A percentile compares a stretch with the other conserved stretches of the same genome.
phyloP scores from a whole-genome alignment of 2,329 filamentous ascomycete genomes.

The Monosporascus sp. region DNA sequence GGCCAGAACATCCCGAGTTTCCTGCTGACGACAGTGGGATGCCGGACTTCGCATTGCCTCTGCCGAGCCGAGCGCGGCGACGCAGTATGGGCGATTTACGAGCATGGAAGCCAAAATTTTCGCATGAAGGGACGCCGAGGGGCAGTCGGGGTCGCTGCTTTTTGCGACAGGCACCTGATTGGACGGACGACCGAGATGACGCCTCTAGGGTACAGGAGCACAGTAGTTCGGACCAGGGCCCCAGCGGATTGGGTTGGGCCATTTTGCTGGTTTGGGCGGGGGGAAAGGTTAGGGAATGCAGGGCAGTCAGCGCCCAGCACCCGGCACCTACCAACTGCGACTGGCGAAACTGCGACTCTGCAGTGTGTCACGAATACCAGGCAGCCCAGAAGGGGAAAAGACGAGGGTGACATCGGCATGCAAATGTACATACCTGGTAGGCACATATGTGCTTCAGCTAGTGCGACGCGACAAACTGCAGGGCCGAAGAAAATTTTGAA shows the following conservation, averaged over 20 bases:
- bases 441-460: neutral
- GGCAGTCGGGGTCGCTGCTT: neutral
- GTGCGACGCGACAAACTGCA: neutral
- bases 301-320: neutral
- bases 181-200: neutral
- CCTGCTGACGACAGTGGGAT: too few species aligned
- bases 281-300: too few species aligned
- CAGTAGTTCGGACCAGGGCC: neutral
- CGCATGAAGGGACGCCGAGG: neutral
- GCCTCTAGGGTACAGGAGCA: neutral
- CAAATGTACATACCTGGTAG: neutral
- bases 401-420: neutral
- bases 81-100: too few species aligned
- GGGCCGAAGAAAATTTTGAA: neutral
- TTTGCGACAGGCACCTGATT: neutral
- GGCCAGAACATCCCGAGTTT: too few species aligned
- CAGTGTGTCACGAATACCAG: neutral
- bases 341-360: neutral
- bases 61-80: too few species aligned
- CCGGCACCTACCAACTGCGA: neutral
- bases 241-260: neutral
- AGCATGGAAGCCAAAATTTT: too few species aligned
- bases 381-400: neutral
- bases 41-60: too few species aligned
- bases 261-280: too few species aligned